phyloP scores from a whole-genome alignment of 176 grass and related monocot species.

The Aechmea fasciata region DNA sequence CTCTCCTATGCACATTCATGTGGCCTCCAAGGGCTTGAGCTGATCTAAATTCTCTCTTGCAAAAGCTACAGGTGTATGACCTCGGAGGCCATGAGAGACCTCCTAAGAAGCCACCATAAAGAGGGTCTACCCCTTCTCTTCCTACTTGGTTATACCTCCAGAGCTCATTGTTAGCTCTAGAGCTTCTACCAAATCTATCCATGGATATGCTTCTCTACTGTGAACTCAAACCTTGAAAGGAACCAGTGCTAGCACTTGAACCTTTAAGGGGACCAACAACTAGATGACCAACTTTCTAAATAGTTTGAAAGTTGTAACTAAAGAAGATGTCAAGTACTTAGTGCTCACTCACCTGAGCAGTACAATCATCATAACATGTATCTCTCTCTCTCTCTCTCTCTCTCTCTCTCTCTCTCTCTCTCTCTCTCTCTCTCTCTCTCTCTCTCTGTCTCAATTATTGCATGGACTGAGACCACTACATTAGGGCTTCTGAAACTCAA shows the following conservation, averaged over 20 bases:
- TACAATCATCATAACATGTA: constrained; percentile 28
- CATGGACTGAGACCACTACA: too few relatives aligned
- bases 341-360: constrained; percentile 34
- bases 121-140: constrained; percentile 10
- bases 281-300: background rate
- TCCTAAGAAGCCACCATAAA: constrained; percentile 3
- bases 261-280: background rate
- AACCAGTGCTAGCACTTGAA: background rate
- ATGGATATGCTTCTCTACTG: constrained; percentile 3
- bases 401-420: constrained; percentile 2
- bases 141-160: constrained; percentile 16
- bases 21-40: constrained; percentile 44
- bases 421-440: background rate
- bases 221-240: too few relatives aligned
- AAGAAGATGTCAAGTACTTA: constrained; percentile 16
- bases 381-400: constrained; percentile 5
- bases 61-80: constrained; percentile 42
- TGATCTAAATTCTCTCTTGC: constrained; percentile 42
- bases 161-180: constrained; percentile 25
- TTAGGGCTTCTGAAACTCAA: too few relatives aligned
- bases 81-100: constrained; percentile 34
- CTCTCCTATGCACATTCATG: constrained; percentile 45
- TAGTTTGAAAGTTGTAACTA: constrained; percentile 1
- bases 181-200: constrained; percentile 20
- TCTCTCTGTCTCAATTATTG: background rate